Conservation (phyloP, 208 protist species). For the Leishmania tarentolae region DNA sequence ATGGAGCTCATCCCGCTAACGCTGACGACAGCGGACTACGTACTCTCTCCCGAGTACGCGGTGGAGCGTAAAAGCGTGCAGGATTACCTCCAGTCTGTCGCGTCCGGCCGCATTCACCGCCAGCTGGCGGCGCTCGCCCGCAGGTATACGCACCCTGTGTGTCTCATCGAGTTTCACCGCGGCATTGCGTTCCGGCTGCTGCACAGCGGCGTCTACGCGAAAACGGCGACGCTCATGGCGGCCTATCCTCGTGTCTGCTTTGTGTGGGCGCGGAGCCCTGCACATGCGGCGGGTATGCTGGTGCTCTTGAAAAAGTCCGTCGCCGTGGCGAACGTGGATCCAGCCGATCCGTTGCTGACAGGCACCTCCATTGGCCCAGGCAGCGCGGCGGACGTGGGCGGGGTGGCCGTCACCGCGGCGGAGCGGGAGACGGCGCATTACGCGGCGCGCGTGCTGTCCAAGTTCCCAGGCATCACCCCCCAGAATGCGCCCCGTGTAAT, state of each 20-base stretch:
- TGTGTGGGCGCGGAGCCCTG: slow-evolving; percentile 75
- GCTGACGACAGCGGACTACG: slow-evolving; percentile 81
- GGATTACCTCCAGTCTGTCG: slow-evolving; percentile 78
- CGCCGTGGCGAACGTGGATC: slow-evolving; percentile 59
- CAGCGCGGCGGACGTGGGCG: slow-evolving; percentile 28
- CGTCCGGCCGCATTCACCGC: slow-evolving; percentile 68
- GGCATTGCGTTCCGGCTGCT: slow-evolving; percentile 59
- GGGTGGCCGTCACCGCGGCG: slow-evolving; percentile 21
- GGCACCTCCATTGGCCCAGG: slow-evolving; percentile 28
- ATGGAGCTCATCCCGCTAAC: slow-evolving; percentile 85
- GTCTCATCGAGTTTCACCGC: slow-evolving; percentile 80
- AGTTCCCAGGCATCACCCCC: slow-evolving; percentile 75
- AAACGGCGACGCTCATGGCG: slow-evolving; percentile 58
- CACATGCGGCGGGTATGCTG: slow-evolving; percentile 77
- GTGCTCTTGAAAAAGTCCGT: slow-evolving; percentile 61
- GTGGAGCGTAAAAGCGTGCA: slow-evolving; percentile 84
- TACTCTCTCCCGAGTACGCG: slow-evolving; percentile 73
- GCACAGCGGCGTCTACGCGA: slow-evolving; percentile 51
- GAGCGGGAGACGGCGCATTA: slow-evolving; percentile 60
- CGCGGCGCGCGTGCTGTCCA: slow-evolving; percentile 70
- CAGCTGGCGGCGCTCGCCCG: slow-evolving; percentile 73
- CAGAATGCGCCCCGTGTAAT: slow-evolving; percentile 67
- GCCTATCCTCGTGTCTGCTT: slow-evolving; percentile 63
- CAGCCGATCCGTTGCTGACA: slow-evolving; percentile 64
- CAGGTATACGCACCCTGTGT: slow-evolving; percentile 62